Base-by-base conservation (phyloP, 2,329 filamentous ascomycete species). In the Aspergillus awamori region DNA sequence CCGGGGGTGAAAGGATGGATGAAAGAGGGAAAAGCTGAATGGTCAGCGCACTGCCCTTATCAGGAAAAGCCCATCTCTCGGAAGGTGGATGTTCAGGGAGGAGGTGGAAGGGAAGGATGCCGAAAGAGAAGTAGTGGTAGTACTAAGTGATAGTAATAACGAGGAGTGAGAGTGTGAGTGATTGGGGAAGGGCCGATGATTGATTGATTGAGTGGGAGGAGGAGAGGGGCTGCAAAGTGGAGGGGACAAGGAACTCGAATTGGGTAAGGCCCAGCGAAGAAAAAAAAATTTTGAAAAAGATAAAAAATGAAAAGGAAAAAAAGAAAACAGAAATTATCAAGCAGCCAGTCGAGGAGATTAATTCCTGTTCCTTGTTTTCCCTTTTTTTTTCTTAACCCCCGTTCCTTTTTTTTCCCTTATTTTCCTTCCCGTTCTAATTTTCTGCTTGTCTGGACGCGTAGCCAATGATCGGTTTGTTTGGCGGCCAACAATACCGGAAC, bases 41-140 rank as follows among this genome's bases (percentile, higher is more conserved):
- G 65, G 67, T 61, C 68, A 67, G 67, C 65, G 63, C 69, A 69
- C 66, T 70, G 68, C 64, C 64, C 63, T 63, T 67, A 69, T 67
- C 62, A 65, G 67, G 61, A 64, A 66, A 69, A 65, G 67, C 57
- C 63, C 65, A 70, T 69, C 39, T 54, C 57, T 60, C 28, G 33
- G 10, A 36, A 26, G 39, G 17, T 49, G 43, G 33, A 36, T 36
- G 33, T 36, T 36, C 33, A 36, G 11, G 33, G 11, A 36, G 55
- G 48, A 58, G 59, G 58, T 22, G 45, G 36, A 17, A 54, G 59
- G 38, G 52, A 58, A 59, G 57, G 56, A 65, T 63, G 28, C 54
- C 58, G 58, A 61, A 63, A 49, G 56, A 63, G 47, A 30, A 53
- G 43, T 57, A 52, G 53, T 51, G 33, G 33, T 36, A 36, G 33